Conservation (phyloP, 768 basidiomycete species). For the Tulasnella sp. region DNA sequence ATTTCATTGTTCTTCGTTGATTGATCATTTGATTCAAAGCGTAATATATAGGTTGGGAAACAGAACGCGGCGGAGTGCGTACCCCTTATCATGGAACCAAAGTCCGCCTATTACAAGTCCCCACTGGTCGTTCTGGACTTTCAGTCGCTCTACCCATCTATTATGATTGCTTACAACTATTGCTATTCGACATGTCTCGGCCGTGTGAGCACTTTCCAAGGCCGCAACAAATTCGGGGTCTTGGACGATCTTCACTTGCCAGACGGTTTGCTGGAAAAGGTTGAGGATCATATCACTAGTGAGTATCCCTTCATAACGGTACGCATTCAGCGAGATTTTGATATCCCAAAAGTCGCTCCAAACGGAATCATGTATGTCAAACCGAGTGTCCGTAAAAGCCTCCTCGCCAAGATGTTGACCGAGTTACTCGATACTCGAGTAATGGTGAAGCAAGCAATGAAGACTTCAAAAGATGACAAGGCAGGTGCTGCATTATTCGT, state of each 20-base stretch:
- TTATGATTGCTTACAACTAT: conserved; percentile 99
- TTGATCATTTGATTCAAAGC: not conserved
- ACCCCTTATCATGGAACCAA: conserved; percentile 48
- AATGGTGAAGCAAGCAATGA: conserved; percentile 98
- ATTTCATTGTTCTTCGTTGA: conserved; percentile 20
- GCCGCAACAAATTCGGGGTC: conserved; percentile 78
- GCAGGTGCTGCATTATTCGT: conserved; percentile 29
- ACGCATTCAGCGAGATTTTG: not conserved
- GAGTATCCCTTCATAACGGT: conserved; percentile 20
- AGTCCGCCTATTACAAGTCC: conserved; percentile 83
- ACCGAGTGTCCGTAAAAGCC: conserved; percentile 64
- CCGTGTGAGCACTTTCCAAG: conserved; percentile 74
- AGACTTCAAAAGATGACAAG: conserved; percentile 60
- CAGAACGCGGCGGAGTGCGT: conserved; percentile 91
- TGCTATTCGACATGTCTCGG: conserved; percentile 96
- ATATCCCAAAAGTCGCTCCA: conserved; percentile 55
- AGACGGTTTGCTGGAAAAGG: conserved; percentile 49
- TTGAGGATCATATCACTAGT: conserved; percentile 73
- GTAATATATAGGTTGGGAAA: conserved; percentile 58
- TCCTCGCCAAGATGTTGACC: conserved; percentile 80
- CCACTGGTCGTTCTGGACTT: conserved; percentile 93
- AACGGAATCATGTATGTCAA: conserved; percentile 95
- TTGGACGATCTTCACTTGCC: conserved; percentile 50
- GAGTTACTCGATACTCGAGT: conserved; percentile 90
- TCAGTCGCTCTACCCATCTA: conserved; percentile 88